Percentiles rank a stretch among this genome's conserved stretches.
phyloP scores from a whole-genome alignment of 1,284 basidiomycete species.

The Malassezia equina region DNA sequence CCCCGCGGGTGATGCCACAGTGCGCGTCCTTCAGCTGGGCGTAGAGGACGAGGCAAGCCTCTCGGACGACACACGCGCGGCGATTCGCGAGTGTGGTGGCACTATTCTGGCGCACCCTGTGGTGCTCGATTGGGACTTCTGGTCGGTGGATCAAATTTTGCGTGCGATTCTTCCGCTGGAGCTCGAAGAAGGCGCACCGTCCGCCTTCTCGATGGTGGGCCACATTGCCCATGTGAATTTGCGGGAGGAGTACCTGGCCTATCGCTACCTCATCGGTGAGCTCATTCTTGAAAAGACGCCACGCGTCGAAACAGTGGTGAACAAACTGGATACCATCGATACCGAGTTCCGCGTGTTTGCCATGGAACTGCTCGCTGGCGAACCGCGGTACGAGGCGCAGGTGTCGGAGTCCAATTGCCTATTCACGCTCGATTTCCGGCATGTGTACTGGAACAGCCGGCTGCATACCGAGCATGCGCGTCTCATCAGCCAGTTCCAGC shows the following conservation, averaged over 20 bases:
- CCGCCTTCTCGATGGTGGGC: constrained; percentile 76
- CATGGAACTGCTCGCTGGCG: constrained; percentile 93
- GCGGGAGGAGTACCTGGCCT: constrained; percentile 78
- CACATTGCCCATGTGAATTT: constrained; percentile 88
- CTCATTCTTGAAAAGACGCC: constrained; percentile 58
- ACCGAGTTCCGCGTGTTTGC: constrained; percentile 82
- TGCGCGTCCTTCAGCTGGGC: constrained; percentile 14
- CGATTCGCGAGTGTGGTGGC: constrained; percentile 2
- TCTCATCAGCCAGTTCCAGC: constrained; percentile 62
- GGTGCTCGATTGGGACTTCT: constrained; percentile 15
- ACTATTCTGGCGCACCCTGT: constrained; percentile 6
- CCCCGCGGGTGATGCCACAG: constrained; percentile 3
- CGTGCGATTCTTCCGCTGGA: constrained; percentile 13
- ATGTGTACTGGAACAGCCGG: constrained; percentile 97
- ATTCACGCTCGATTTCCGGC: constrained; percentile 87
- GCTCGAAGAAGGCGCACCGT: constrained; percentile 58
- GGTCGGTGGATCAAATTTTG: constrained; percentile 18
- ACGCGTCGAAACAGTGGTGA: constrained; percentile 76
- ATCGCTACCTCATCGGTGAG: constrained; percentile 79
- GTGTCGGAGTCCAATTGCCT: constrained; percentile 57
- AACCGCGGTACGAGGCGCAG: constrained; percentile 65
- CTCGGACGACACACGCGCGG: not conserved
- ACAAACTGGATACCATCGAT: constrained; percentile 83
- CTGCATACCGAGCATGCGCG: constrained; percentile 82
- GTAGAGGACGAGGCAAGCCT: not conserved